Percentiles rank a stretch among this genome's conserved stretches.
Evolutionary conservation across 2,329 filamentous ascomycete genomes (phyloP).

Genomic region (Fusarium scirpi): DNA sequence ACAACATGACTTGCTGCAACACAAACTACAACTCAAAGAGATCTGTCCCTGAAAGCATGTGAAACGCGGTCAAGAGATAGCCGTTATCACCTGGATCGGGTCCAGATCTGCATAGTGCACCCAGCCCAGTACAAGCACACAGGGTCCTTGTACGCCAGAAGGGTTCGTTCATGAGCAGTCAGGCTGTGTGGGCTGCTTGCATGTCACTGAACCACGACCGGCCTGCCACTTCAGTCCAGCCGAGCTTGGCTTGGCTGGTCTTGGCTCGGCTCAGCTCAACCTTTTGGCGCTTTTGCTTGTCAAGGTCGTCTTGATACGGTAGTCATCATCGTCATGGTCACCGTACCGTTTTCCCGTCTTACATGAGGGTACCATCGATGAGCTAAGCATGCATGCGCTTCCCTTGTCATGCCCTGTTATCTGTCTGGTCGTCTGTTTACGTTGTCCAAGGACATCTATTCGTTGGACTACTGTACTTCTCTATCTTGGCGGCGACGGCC

Average conservation of each 20-base stretch:
- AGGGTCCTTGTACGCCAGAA: slow-evolving; percentile 21
- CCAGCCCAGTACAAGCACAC: slow-evolving; percentile 2
- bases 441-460: not conserved
- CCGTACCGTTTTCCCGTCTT: slow-evolving; percentile 21
- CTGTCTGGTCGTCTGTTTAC: slow-evolving; percentile 7
- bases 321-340: slow-evolving; percentile 22
- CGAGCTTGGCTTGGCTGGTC: slow-evolving; percentile 22
- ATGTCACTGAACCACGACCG: slow-evolving; percentile 7
- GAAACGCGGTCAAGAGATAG: slow-evolving; percentile 36
- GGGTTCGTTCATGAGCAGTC: slow-evolving; percentile 24
- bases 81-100: slow-evolving; percentile 23
- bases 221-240: slow-evolving; percentile 33
- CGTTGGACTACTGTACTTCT: not conserved
- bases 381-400: slow-evolving; percentile 21
- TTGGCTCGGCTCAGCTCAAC: slow-evolving; percentile 20
- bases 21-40: slow-evolving; percentile 16
- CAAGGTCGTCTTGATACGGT: slow-evolving; percentile 31
- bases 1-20: slow-evolving; percentile 5
- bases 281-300: slow-evolving; percentile 1
- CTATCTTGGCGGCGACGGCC: slow-evolving; percentile 7
- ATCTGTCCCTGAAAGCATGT: slow-evolving; percentile 40
- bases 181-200: slow-evolving; percentile 8
- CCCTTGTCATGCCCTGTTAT: slow-evolving; percentile 20
- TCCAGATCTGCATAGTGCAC: slow-evolving; percentile 23
- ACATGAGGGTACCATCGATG: not conserved